phyloP scores from a whole-genome alignment of 2,329 filamentous ascomycete species.

The Penicillium rolfsii region DNA sequence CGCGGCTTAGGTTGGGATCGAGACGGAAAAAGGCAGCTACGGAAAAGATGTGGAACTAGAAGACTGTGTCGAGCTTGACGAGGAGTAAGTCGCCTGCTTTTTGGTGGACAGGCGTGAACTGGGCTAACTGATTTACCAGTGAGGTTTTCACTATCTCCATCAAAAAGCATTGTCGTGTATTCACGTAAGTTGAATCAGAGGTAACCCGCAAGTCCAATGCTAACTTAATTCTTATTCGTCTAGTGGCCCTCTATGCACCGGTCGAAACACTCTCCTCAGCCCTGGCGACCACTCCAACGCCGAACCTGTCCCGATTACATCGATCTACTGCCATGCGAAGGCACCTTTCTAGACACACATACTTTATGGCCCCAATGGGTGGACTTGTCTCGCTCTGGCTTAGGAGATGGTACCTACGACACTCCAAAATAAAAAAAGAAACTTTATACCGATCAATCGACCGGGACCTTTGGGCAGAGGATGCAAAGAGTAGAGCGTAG shows the following conservation, averaged over 20 bases:
- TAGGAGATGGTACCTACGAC: too few species aligned
- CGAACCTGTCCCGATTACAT: constrained; percentile 29
- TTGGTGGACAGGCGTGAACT: not conserved
- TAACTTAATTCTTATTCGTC: not conserved
- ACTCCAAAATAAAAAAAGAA: not conserved
- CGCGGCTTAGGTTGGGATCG: constrained; percentile 26
- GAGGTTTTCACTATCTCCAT: constrained; percentile 28
- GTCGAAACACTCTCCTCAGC: constrained; percentile 27
- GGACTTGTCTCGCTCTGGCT: not conserved
- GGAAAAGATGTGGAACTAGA: constrained; percentile 27
- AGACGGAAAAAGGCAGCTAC: constrained; percentile 24
- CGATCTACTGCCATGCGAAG: constrained; percentile 29
- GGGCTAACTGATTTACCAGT: constrained; percentile 11
- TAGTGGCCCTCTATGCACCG: constrained; percentile 29
- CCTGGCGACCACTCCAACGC: constrained; percentile 28
- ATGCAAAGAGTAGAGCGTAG: not conserved
- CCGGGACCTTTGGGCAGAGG: too few species aligned
- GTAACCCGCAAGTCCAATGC: not conserved
- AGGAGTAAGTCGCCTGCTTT: constrained; percentile 24
- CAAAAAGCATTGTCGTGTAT: constrained; percentile 29
- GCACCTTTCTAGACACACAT: constrained; percentile 11
- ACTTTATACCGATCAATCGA: not conserved
- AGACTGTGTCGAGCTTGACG: constrained; percentile 28
- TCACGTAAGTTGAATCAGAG: constrained; percentile 24
- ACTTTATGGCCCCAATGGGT: not conserved